phyloP scores from a whole-genome alignment of 768 basidiomycete genomes.

The Macrolepiota albuminosa region DNA sequence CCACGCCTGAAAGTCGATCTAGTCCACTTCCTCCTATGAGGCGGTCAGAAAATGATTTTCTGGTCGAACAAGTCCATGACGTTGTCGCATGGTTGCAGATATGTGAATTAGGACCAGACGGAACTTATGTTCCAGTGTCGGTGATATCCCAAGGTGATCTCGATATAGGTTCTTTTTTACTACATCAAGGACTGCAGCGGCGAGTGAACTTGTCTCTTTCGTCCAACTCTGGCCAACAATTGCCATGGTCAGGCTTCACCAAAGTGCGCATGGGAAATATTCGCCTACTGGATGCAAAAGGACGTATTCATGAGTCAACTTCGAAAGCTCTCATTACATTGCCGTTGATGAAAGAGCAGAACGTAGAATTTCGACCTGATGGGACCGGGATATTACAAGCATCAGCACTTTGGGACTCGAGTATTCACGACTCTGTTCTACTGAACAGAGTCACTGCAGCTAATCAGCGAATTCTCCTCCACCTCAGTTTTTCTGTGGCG shows the following conservation, averaged over 20 bases:
- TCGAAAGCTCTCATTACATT: constrained; percentile 70
- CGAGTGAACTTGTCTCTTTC: constrained; percentile 70
- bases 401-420: constrained; percentile 89
- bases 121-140: constrained; percentile 78
- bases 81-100: constrained; percentile 87
- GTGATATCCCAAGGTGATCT: constrained; percentile 70
- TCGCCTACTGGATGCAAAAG: constrained; percentile 79
- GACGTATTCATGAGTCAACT: constrained; percentile 72
- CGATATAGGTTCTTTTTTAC: constrained; percentile 80
- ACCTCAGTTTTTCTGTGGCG: constrained; percentile 71
- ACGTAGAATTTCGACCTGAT: constrained; percentile 74
- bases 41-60: constrained; percentile 88
- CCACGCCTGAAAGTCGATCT: constrained; percentile 34
- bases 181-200: constrained; percentile 93
- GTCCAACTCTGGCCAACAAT: constrained; percentile 84
- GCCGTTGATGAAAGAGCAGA: constrained; percentile 68
- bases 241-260: constrained; percentile 81
- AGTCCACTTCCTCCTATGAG: constrained; percentile 69
- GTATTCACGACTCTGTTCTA: constrained; percentile 79
- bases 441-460: constrained; percentile 81
- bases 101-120: constrained; percentile 80
- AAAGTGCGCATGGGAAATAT: constrained; percentile 79
- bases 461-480: constrained; percentile 75
- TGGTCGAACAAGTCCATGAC: constrained; percentile 84
- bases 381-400: constrained; percentile 71